Evolutionary conservation across 176 grass and related monocot species (phyloP).

Genomic region (Panicum miliaceum): DNA sequence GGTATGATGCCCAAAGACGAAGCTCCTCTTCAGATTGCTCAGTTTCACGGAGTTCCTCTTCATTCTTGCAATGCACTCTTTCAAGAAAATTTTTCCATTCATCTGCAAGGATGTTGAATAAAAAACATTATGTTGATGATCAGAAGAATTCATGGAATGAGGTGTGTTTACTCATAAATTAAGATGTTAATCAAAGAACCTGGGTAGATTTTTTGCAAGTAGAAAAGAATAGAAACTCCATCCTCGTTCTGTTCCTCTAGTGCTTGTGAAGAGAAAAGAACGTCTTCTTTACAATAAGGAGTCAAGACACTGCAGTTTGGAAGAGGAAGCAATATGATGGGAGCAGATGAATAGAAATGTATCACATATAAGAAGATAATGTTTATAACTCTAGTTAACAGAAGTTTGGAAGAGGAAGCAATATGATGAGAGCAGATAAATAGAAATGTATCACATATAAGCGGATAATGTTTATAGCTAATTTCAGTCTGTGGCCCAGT

Average conservation of each 20-base stretch:
- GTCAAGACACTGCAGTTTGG: constrained; percentile 79
- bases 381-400: too few relatives aligned
- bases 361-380: background rate
- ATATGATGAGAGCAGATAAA: too few relatives aligned
- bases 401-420: too few relatives aligned
- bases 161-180: background rate
- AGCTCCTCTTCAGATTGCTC: constrained; percentile 77
- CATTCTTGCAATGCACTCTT: constrained; percentile 61
- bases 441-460: too few relatives aligned
- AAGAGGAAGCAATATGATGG: background rate
- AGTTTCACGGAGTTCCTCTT: constrained; percentile 72
- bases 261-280: constrained; percentile 80
- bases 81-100: constrained; percentile 97
- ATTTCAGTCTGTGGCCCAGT: too few relatives aligned
- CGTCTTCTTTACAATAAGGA: constrained; percentile 92
- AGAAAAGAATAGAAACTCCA: constrained; percentile 97
- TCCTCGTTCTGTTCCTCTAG: constrained; percentile 85
- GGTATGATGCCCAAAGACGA: constrained; percentile 92
- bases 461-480: too few relatives aligned
- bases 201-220: constrained; percentile 97
- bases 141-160: constrained; percentile 16
- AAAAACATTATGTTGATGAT: constrained; percentile 1
- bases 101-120: constrained; percentile 57
- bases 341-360: background rate
- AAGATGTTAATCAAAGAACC: constrained; percentile 50